Evolutionary conservation across 176 grass and related monocot species (phyloP).

Genomic region (Luzula sylvatica): DNA sequence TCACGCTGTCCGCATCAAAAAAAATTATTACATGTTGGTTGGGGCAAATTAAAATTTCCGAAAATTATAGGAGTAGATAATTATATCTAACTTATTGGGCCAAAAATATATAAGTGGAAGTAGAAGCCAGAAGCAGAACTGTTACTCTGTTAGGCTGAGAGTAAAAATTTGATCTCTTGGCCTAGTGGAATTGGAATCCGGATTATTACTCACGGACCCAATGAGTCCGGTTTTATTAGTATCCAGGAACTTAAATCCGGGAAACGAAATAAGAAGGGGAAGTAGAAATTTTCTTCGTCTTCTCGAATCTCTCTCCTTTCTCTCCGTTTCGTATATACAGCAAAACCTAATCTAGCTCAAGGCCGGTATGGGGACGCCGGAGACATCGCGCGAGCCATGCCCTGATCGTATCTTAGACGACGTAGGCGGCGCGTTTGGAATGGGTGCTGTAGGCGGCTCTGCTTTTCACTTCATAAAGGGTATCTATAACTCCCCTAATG

Average conservation of each 20-base stretch:
- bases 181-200: too few relatives aligned
- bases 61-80: too few relatives aligned
- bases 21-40: too few relatives aligned
- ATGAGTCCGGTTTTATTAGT: too few relatives aligned
- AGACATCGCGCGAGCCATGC: conserved; percentile 24
- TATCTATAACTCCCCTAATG: conserved; percentile 29
- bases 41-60: too few relatives aligned
- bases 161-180: too few relatives aligned
- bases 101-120: too few relatives aligned
- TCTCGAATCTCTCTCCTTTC: neutral
- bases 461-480: conserved; percentile 37
- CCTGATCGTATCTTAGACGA: conserved; percentile 31
- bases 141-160: too few relatives aligned
- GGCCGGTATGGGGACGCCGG: conserved; percentile 23
- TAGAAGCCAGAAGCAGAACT: too few relatives aligned
- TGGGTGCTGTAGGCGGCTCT: conserved; percentile 41
- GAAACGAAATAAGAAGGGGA: neutral
- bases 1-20: too few relatives aligned
- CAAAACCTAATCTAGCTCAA: neutral
- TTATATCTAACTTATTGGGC: too few relatives aligned
- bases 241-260: neutral
- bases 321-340: neutral
- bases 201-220: too few relatives aligned
- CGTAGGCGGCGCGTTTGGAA: conserved; percentile 9
- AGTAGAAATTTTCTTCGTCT: neutral